phyloP scores from a whole-genome alignment of 2,329 filamentous ascomycete species.

The Alternaria sp. region DNA sequence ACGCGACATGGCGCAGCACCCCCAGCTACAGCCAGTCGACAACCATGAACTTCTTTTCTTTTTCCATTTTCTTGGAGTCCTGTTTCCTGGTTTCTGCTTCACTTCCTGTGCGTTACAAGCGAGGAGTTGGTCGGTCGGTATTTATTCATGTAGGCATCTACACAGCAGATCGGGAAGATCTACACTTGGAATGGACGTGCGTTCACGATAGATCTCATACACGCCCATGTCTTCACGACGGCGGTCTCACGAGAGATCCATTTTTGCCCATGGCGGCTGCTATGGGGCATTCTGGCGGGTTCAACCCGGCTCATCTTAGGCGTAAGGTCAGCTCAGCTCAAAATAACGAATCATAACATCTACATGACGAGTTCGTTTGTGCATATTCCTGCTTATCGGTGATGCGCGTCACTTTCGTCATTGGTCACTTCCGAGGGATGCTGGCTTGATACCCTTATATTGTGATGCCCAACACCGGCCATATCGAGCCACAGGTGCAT shows the following conservation, averaged over 20 bases:
- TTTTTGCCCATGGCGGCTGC: conserved; percentile 1
- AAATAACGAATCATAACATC: conserved; percentile 3
- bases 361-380: background rate
- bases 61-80: conserved; percentile 11
- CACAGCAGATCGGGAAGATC: conserved; percentile 18
- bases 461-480: conserved; percentile 2
- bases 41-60: conserved; percentile 2
- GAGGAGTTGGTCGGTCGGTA: conserved; percentile 32
- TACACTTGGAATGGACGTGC: conserved; percentile 12
- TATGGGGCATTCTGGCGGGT: background rate
- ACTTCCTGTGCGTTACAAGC: conserved; percentile 18
- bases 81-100: conserved; percentile 1
- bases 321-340: background rate
- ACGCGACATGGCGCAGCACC: background rate
- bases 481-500: conserved; percentile 1
- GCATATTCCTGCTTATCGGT: background rate
- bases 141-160: conserved; percentile 24
- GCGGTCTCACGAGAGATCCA: conserved; percentile 1
- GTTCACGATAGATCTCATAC: conserved; percentile 9
- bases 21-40: background rate
- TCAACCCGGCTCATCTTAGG: background rate
- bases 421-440: background rate
- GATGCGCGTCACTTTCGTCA: background rate
- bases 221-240: background rate
- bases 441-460: background rate